These are phyloP conservation scores for Tulasnella sp. DNA, from an alignment of 768 basidiomycete species.

Conservation along the genomic window DNA sequence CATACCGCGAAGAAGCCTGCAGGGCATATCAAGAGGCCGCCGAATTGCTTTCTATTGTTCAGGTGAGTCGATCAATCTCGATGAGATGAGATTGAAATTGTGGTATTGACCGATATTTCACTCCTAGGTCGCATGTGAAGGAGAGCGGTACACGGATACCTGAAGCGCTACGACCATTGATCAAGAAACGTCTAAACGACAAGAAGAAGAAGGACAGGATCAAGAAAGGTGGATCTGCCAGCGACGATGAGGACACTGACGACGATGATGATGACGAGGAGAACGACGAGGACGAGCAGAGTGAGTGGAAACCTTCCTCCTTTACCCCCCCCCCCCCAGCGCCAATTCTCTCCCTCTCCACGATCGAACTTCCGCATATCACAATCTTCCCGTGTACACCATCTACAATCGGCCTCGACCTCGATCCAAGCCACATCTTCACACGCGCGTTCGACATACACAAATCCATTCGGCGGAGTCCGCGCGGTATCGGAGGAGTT, in stretches of 20 bases:
- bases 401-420: not conserved
- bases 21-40: conserved; percentile 24
- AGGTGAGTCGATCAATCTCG: conserved; percentile 20
- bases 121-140: conserved; percentile 15
- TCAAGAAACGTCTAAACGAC: conserved; percentile 12
- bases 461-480: no score
- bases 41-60: conserved; percentile 25
- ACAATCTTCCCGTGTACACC: not conserved
- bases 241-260: conserved; percentile 10
- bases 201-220: conserved; percentile 18
- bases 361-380: no score
- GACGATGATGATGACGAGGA: conserved; percentile 11
- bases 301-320: conserved; percentile 11
- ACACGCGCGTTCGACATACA: not conserved
- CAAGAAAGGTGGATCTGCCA: conserved; percentile 14
- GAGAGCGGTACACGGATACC: conserved; percentile 11
- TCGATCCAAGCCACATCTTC: not conserved
- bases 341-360: not conserved
- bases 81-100: not conserved
- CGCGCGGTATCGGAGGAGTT: no score
- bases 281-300: conserved; percentile 13
- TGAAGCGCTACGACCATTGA: conserved; percentile 3
- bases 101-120: not conserved
- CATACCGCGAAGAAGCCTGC: conserved; percentile 23
- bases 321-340: not conserved